phyloP scores from a whole-genome alignment of 2,329 filamentous ascomycete genomes.

The Talaromyces funiculosus region DNA sequence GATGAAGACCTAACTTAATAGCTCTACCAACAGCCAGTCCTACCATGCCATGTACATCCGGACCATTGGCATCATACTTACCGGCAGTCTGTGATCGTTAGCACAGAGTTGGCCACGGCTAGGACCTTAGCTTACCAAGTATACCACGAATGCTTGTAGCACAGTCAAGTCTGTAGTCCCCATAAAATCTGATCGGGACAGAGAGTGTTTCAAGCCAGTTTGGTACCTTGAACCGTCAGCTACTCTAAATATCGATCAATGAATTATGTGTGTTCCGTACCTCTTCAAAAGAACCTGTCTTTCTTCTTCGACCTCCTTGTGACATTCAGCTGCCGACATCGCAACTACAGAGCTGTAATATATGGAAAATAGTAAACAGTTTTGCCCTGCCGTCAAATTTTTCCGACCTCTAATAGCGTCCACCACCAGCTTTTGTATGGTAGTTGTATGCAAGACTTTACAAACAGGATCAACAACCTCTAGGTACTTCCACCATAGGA shows the following conservation, averaged over 20 bases:
- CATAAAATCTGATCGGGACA: slow-evolving; percentile 6
- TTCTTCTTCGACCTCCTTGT: background rate
- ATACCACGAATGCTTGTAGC: slow-evolving; percentile 7
- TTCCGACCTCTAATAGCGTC: background rate
- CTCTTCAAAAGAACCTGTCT: background rate
- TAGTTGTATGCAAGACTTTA: slow-evolving; percentile 4
- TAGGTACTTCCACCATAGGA: slow-evolving; percentile 54
- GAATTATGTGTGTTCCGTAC: background rate
- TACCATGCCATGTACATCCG: background rate
- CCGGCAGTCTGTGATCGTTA: background rate
- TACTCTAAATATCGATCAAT: background rate
- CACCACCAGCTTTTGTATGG: background rate
- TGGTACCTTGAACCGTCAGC: slow-evolving; percentile 17
- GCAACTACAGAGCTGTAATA: slow-evolving; percentile 1
- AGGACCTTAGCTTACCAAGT: background rate
- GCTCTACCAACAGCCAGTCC: slow-evolving; percentile 23
- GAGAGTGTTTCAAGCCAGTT: slow-evolving; percentile 16
- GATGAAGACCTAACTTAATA: slow-evolving; percentile 45
- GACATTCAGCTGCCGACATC: background rate
- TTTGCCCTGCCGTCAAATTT: background rate
- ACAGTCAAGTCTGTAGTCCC: background rate
- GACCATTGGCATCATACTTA: background rate
- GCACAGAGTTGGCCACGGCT: background rate
- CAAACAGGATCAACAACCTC: slow-evolving; percentile 39
- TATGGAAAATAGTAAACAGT: slow-evolving; percentile 3